Conservation (phyloP, 2,329 filamentous ascomycete genomes). For the Colletotrichum tamarilloi region DNA sequence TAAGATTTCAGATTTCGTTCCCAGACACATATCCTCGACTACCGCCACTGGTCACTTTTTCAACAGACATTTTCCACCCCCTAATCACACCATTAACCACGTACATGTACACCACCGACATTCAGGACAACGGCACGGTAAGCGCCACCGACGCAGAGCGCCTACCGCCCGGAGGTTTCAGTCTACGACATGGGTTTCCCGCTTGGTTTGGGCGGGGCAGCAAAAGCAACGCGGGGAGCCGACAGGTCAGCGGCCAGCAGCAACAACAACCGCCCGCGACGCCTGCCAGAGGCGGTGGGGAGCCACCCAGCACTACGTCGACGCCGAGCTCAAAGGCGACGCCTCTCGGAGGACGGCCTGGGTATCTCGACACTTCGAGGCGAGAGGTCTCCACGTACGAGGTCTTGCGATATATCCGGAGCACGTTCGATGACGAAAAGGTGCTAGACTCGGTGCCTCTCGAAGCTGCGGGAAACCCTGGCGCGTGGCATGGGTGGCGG, state of each 20-base stretch:
- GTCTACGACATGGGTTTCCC: slow-evolving; percentile 89
- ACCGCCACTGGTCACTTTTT: slow-evolving; percentile 88
- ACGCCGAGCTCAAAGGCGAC: slow-evolving; percentile 47
- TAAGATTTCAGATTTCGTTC: slow-evolving; percentile 92
- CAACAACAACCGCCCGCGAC: slow-evolving; percentile 43
- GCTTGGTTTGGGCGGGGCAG: slow-evolving; percentile 81
- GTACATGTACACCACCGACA: slow-evolving; percentile 88
- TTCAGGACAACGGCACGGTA: slow-evolving; percentile 79
- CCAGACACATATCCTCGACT: slow-evolving; percentile 81
- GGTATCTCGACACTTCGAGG: slow-evolving; percentile 54
- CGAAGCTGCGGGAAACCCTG: slow-evolving; percentile 86
- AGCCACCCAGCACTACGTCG: slow-evolving; percentile 39
- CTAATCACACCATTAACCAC: slow-evolving; percentile 93
- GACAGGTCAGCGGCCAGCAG: slow-evolving; percentile 55
- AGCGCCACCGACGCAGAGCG: slow-evolving; percentile 86
- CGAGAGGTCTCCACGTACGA: slow-evolving; percentile 69
- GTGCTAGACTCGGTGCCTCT: slow-evolving; percentile 84
- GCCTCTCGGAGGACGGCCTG: slow-evolving; percentile 42
- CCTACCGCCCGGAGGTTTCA: slow-evolving; percentile 89
- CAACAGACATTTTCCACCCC: slow-evolving; percentile 94
- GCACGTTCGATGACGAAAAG: slow-evolving; percentile 80
- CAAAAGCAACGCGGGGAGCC: slow-evolving; percentile 50
- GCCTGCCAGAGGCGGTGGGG: slow-evolving; percentile 38
- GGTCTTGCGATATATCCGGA: slow-evolving; percentile 83
- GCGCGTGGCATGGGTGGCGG: slow-evolving; percentile 95